These are phyloP conservation scores for Penicillium crustosum DNA, from an alignment of 2,329 filamentous ascomycete genomes.

Conservation along the genomic window DNA sequence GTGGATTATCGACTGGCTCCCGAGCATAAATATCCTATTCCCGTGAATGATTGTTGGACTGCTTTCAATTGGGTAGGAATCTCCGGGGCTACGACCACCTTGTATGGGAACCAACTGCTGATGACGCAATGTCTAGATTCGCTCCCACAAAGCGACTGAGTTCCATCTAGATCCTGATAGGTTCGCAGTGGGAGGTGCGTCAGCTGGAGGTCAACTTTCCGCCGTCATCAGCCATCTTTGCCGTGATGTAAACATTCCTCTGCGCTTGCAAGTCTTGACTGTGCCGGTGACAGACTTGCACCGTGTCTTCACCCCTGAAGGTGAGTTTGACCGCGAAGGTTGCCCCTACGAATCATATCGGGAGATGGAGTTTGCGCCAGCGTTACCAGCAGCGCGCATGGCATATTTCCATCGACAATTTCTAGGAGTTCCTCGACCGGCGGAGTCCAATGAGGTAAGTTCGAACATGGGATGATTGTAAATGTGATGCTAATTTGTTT, in stretches of 20 bases:
- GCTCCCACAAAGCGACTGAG: conserved; percentile 32
- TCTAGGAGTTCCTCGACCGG: conserved; percentile 39
- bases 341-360: conserved; percentile 42
- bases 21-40: conserved; percentile 40
- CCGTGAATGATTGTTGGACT: conserved; percentile 42
- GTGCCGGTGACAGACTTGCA: conserved; percentile 42
- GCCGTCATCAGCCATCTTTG: conserved; percentile 42
- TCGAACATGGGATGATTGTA: not conserved
- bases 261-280: conserved; percentile 39
- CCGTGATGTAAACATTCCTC: conserved; percentile 37
- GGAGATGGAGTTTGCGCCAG: conserved; percentile 40
- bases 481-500: conserved; percentile 10
- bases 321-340: conserved; percentile 35
- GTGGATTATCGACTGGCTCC: conserved; percentile 47
- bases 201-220: conserved; percentile 43
- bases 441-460: conserved; percentile 36
- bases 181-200: conserved; percentile 41
- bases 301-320: conserved; percentile 37
- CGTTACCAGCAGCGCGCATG: conserved; percentile 40
- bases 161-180: conserved; percentile 38
- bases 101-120: not conserved
- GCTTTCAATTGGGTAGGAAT: conserved; percentile 42
- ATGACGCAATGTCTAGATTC: conserved; percentile 25
- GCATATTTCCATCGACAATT: conserved; percentile 43
- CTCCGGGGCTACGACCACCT: not conserved